phyloP scores from a whole-genome alignment of 768 basidiomycete genomes.

The Xerocomellus chrysenteron region DNA sequence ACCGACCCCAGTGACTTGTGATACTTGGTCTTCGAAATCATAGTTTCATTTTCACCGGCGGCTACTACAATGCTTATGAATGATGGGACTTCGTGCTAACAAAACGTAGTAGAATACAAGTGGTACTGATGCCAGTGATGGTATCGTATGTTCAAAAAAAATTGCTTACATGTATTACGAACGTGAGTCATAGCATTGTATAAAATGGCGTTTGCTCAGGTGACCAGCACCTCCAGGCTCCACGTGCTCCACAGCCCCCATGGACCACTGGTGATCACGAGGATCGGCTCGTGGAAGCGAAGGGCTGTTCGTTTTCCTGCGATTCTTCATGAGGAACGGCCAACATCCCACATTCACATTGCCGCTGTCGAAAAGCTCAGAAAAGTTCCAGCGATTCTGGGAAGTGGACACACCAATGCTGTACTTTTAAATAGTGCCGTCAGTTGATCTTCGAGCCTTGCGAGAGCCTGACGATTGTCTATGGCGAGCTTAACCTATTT shows the following conservation, averaged over 20 bases:
- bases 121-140: no score
- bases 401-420: neutral
- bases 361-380: slow-evolving; percentile 5
- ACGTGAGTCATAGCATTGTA: neutral
- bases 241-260: no score
- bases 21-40: neutral
- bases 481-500: slow-evolving; percentile 13
- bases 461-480: slow-evolving; percentile 5
- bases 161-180: no score
- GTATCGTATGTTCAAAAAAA: no score
- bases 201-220: neutral
- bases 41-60: neutral
- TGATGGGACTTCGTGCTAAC: neutral
- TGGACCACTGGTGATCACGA: neutral
- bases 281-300: neutral
- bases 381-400: neutral
- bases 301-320: neutral
- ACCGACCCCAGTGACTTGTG: neutral
- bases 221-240: slow-evolving; percentile 1
- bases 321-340: neutral
- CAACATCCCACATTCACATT: slow-evolving; percentile 4
- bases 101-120: neutral
- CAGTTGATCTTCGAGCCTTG: slow-evolving; percentile 12
- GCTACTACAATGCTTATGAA: neutral
- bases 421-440: neutral